Evolutionary conservation across 768 basidiomycete genomes (phyloP).

Genomic region (Mycena haematopus): DNA sequence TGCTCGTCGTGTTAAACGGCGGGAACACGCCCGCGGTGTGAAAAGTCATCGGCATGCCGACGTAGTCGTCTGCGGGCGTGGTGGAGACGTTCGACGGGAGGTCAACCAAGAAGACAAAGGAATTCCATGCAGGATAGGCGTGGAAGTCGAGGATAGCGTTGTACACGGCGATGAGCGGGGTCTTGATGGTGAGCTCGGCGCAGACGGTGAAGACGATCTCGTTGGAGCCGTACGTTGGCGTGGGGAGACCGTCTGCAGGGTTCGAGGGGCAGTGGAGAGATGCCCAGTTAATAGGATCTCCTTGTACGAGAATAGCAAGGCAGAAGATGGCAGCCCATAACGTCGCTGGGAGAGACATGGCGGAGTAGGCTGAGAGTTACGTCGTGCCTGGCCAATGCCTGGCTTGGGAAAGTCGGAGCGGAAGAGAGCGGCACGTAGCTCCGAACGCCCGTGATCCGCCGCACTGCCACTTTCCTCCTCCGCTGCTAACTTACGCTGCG

Average conservation of each 20-base stretch:
- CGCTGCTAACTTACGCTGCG: too few species aligned
- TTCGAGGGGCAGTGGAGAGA: slow-evolving; percentile 18
- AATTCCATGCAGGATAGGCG: slow-evolving; percentile 16
- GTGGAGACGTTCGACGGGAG: slow-evolving; percentile 16
- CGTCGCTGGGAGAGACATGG: too few species aligned
- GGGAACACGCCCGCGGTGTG: slow-evolving; percentile 17
- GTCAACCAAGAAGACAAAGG: slow-evolving; percentile 17
- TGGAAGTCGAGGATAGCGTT: slow-evolving; percentile 18
- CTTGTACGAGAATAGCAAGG: slow-evolving; percentile 5
- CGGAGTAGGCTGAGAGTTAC: too few species aligned
- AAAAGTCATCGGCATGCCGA: slow-evolving; percentile 18
- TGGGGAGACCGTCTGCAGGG: slow-evolving; percentile 12
- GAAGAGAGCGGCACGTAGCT: too few species aligned
- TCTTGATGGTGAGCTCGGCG: slow-evolving; percentile 17
- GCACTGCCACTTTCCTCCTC: too few species aligned
- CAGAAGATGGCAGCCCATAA: slow-evolving; percentile 1
- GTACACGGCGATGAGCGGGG: slow-evolving; percentile 16
- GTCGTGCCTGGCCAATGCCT: too few species aligned
- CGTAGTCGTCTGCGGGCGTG: slow-evolving; percentile 12
- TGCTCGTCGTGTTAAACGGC: slow-evolving; percentile 15
- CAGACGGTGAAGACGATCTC: slow-evolving; percentile 18
- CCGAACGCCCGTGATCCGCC: too few species aligned
- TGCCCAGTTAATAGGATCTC: slow-evolving; percentile 15
- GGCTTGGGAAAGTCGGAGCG: too few species aligned
- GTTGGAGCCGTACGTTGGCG: slow-evolving; percentile 16